A percentile compares a stretch with the other conserved stretches of the same genome.
Evolutionary conservation across 108 stramenopile genomes (phyloP).

Genomic region (Conticribra guillardii): DNA sequence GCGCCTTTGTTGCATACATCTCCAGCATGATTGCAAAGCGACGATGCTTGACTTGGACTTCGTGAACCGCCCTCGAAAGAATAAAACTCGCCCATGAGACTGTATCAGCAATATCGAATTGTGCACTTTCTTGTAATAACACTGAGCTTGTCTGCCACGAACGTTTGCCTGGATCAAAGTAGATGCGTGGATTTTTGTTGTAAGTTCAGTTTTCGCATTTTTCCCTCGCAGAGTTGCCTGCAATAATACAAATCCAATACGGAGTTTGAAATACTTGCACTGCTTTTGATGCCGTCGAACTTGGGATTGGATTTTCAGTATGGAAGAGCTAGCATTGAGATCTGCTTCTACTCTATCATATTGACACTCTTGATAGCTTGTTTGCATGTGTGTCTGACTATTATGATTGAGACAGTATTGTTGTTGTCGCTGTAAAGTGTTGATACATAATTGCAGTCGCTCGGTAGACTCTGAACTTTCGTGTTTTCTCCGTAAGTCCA

Average conservation of each 20-base stretch:
- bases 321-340: not conserved
- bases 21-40: not conserved
- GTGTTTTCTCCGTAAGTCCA: not conserved
- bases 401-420: no score
- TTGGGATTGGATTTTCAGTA: no score
- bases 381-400: no score
- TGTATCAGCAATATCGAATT: not conserved
- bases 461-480: no score
- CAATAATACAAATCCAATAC: conserved; percentile 4
- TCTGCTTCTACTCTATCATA: no score
- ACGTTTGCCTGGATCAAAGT: conserved; percentile 10
- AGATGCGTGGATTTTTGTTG: not conserved
- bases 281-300: no score
- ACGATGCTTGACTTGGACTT: not conserved
- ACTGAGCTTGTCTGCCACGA: conserved; percentile 8
- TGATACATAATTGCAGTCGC: no score
- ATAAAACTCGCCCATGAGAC: not conserved
- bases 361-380: no score
- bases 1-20: not conserved
- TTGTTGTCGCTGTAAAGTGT: no score
- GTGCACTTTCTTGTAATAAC: not conserved
- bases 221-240: not conserved
- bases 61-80: not conserved
- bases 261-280: conserved; percentile 9
- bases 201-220: not conserved